phyloP scores from a whole-genome alignment of 2,329 filamentous ascomycete genomes.

The Curvularia hawaiiensis region DNA sequence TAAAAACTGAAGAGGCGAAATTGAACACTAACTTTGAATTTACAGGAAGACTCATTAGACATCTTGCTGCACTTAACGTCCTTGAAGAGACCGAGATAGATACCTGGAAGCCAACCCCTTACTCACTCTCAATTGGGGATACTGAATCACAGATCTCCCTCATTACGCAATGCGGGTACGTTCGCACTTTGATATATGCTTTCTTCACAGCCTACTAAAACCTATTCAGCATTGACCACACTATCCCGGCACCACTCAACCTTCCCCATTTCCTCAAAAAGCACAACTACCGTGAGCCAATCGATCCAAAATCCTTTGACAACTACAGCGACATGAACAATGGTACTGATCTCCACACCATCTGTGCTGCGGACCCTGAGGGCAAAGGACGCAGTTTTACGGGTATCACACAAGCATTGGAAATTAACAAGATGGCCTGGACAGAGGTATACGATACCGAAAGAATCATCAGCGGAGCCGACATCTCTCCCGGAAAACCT shows the following conservation, averaged over 20 bases:
- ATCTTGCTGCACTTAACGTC: conserved; percentile 9
- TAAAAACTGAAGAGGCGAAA: no score
- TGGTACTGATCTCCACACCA: conserved; percentile 6
- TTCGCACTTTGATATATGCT: background rate
- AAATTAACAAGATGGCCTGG: conserved; percentile 11
- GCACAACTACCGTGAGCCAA: conserved; percentile 9
- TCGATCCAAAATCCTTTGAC: conserved; percentile 3
- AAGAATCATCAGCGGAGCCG: conserved; percentile 1
- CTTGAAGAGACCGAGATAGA: conserved; percentile 5
- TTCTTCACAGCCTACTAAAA: background rate
- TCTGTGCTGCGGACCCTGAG: conserved; percentile 6
- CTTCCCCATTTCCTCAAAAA: conserved; percentile 9
- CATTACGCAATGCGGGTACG: conserved; percentile 9
- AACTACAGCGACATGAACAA: conserved; percentile 12
- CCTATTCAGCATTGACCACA: conserved; percentile 2
- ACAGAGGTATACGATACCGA: conserved; percentile 10
- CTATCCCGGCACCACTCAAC: conserved; percentile 1
- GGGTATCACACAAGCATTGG: conserved; percentile 1
- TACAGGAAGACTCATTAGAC: conserved; percentile 2
- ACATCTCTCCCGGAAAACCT: background rate
- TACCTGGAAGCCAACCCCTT: conserved; percentile 12
- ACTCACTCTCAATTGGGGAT: conserved; percentile 10
- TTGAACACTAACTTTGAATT: background rate
- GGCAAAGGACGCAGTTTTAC: conserved; percentile 11
- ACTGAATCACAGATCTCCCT: conserved; percentile 7